phyloP scores from a whole-genome alignment of 129 eudicot genomes.

The Sambucus nigra region DNA sequence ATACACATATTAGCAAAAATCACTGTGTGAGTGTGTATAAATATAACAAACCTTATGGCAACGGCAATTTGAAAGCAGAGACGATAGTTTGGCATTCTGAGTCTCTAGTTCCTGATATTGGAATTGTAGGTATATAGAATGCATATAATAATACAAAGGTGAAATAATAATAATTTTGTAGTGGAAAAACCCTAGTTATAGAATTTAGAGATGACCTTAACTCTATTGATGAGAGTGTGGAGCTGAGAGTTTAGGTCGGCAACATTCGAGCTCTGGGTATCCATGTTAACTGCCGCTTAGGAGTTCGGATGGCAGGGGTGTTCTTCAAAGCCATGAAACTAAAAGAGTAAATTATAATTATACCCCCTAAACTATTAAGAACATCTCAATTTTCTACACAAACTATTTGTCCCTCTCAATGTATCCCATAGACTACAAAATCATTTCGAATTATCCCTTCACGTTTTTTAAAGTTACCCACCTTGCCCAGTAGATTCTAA shows the following conservation, averaged over 20 bases:
- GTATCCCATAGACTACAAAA: too few relatives aligned
- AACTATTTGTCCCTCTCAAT: too few relatives aligned
- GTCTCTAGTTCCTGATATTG: conserved; percentile 61
- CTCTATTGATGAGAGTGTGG: conserved; percentile 17
- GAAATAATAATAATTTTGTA: background rate
- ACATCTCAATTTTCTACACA: too few relatives aligned
- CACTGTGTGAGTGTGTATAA: background rate
- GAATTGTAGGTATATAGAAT: background rate
- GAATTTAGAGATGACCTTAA: conserved; percentile 15
- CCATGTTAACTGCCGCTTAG: too few relatives aligned
- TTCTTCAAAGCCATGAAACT: too few relatives aligned
- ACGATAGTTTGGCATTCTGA: conserved; percentile 49
- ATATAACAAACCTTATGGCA: conserved; percentile 49
- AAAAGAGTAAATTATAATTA: too few relatives aligned
- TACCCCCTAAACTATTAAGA: too few relatives aligned
- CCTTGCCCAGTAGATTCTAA: too few relatives aligned
- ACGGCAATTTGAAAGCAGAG: conserved; percentile 44
- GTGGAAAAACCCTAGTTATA: background rate
- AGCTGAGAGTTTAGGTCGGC: conserved; percentile 24
- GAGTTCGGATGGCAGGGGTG: background rate
- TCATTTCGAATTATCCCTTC: too few relatives aligned
- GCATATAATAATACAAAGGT: background rate
- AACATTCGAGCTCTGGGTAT: background rate
- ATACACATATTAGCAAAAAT: background rate
- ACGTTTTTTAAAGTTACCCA: too few relatives aligned